Conservation (phyloP, 2,329 filamentous ascomycete species). For the Sporothrix luriei region DNA sequence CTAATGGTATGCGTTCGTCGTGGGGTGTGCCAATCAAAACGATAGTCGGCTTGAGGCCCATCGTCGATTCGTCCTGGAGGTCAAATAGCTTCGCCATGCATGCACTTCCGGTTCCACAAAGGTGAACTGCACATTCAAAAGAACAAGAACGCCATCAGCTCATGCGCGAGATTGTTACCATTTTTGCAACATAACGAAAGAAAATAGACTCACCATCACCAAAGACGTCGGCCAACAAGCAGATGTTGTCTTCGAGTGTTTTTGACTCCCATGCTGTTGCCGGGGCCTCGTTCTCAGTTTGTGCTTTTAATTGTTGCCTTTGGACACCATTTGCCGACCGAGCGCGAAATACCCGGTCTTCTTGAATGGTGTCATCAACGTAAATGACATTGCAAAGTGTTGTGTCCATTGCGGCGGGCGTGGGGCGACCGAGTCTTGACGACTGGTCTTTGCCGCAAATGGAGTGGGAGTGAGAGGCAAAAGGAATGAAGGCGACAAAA, state of each 20-base stretch:
- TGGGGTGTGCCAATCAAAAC: slow-evolving; percentile 60
- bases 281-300: slow-evolving; percentile 19
- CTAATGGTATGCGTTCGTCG: slow-evolving; percentile 49
- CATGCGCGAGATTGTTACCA: not conserved
- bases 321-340: slow-evolving; percentile 37
- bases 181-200: not conserved
- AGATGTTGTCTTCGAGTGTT: slow-evolving; percentile 51
- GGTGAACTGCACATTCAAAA: slow-evolving; percentile 50
- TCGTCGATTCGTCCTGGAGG: slow-evolving; percentile 55
- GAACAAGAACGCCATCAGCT: slow-evolving; percentile 2
- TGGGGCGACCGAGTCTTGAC: slow-evolving; percentile 60
- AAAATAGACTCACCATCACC: slow-evolving; percentile 52
- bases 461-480: not conserved
- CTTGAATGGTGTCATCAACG: slow-evolving; percentile 57
- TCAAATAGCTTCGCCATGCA: slow-evolving; percentile 58
- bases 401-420: slow-evolving; percentile 59
- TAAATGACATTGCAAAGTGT: slow-evolving; percentile 62
- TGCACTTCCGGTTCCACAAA: slow-evolving; percentile 56
- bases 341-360: slow-evolving; percentile 50
- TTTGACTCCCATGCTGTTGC: slow-evolving; percentile 42
- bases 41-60: slow-evolving; percentile 59
- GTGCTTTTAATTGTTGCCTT: not conserved
- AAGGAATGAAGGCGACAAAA: not conserved
- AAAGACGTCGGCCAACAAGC: slow-evolving; percentile 57
- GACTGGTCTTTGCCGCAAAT: slow-evolving; percentile 54